Evolutionary conservation across 139 green algal species (phyloP), one percentile per base, ranked within the genome.

Genomic region (Haematococcus sp.): DNA sequence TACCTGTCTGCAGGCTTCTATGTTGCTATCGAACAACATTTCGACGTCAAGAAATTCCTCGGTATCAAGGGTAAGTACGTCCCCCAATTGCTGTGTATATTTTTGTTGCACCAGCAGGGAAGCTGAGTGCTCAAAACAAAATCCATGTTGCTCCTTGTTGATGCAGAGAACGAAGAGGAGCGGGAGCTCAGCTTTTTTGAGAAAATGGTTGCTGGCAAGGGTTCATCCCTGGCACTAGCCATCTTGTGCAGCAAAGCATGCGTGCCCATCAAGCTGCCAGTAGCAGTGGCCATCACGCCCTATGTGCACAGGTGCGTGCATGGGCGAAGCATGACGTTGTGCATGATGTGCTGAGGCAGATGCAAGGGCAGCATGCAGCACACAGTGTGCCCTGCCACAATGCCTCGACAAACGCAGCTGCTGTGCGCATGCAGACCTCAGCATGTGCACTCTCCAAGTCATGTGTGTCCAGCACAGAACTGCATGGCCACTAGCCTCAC

Each of bases 221-320:
- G 84, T 4, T 90, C 84, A 2, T 82, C 85, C 63, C 40, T 90
- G 11, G 81, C 79, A 17, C 79, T 90, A 1, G 84, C 84, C 4
- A 76, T 90, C 9, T 30, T 90, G 16, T 87, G 81, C 64, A 83
- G 74, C 71, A 90, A 90, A 40, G 69, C 76, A 51, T 75, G 71
- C 9, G 83, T 90, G 17, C 85, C 85, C 0, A 61, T 90, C 52
- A 88, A 88, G 72, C 58, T 88, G 52, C 82, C 85, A 0, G 63
- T 86, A 34, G 82, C 85, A 27, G 69, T 82, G 16, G 80, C 80
- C 2, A 65, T 90, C 61, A 90, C 85, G 31, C 82, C 85, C 30
- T 87, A 90, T 46, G 81, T 89, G 7, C 75, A 82, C 30, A 64
- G 75, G 80, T 82, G 40, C 7, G 40, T 11, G 40, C 40, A 49